Base-by-base conservation (phyloP, 2,329 filamentous ascomycete species). In the Aspergillus pseudoviridinutans region DNA sequence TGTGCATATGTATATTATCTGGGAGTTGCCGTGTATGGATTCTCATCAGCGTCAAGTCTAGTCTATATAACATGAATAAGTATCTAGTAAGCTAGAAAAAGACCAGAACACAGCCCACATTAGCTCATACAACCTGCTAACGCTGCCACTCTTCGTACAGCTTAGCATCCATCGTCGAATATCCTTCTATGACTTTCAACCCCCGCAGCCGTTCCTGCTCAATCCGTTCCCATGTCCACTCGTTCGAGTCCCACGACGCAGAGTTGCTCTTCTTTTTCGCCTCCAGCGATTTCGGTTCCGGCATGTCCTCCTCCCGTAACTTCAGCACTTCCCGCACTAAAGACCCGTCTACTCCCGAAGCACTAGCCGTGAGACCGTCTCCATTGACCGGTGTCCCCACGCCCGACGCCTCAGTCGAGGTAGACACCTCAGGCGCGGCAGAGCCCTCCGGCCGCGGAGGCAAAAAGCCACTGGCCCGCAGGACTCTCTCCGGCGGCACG, bases 401-500 rank as follows among this genome's bases (percentile, higher is more conserved):
- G 6, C 72, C 69, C 32, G 70, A 66, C 53, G 63, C 53, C 56
- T 72, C 64, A 32, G 60, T 62, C 17, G 64, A 66, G 32, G 51
- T 25, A 6, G 46, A 47, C 41, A 68, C 61, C 14, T 68, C 64
- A 1, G 69, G 61, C 12, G 64, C 47, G 8, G 32, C 53, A 5
- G 44, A 24, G 3, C 87, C 87, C 10, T 83, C 86, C 0, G 91
- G 91, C 50, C 87, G 82, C 57, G 82, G 77, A 0, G 94, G 94
- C 52, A 97, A 77, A 70, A 97, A 78, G 1, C 87, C 86, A 51
- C 87, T 88, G 38, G 87, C 83, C 47, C 84, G 80, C 27, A 97
- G 79, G 7, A 93, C 80, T 50, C 89, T 80, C 64, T 92, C 88
- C 0, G 94, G 92, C 62, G 92, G 86, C 3, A 97, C 85, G 0